Evolutionary conservation across 1,139 yeast genomes (phyloP).

Genomic region (Pneumocystis sp.): DNA sequence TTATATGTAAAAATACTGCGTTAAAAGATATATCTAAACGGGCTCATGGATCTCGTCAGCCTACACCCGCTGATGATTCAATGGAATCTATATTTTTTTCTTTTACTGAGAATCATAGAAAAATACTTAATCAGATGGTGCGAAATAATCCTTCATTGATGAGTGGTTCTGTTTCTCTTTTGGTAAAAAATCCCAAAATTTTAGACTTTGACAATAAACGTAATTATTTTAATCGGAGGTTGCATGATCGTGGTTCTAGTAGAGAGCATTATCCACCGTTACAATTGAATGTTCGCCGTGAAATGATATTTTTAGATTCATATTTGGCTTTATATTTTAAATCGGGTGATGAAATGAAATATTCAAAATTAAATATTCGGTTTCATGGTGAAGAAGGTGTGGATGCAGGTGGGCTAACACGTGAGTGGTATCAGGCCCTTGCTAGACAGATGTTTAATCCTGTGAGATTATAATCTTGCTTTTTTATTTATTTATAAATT

Average conservation of each 20-base stretch:
- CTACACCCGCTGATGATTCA: conserved; percentile 35
- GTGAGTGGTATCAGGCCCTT: conserved; percentile 95
- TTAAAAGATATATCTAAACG: conserved; percentile 41
- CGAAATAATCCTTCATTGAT: conserved; percentile 79
- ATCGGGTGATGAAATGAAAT: conserved; percentile 57
- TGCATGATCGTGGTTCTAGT: conserved; percentile 34
- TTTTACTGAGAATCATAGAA: conserved; percentile 82
- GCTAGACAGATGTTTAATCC: conserved; percentile 95
- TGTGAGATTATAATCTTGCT: not conserved
- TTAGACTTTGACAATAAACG: conserved; percentile 91
- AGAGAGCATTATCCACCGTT: conserved; percentile 29
- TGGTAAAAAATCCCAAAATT: conserved; percentile 78
- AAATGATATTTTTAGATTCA: conserved; percentile 83
- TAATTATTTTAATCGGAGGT: conserved; percentile 62
- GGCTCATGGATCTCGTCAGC: not conserved
- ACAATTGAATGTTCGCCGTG: conserved; percentile 62
- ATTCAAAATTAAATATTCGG: conserved; percentile 57
- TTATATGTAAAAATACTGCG: conserved; percentile 78
- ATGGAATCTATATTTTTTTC: conserved; percentile 68
- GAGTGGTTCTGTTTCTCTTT: conserved; percentile 91
- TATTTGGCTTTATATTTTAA: conserved; percentile 74
- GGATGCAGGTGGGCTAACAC: conserved; percentile 95
- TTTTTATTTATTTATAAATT: not conserved
- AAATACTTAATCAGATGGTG: conserved; percentile 82
- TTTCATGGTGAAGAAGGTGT: conserved; percentile 93